These are phyloP conservation scores for Leucocoprinus birnbaumii DNA, from an alignment of 768 basidiomycete genomes.

Conservation along the genomic window DNA sequence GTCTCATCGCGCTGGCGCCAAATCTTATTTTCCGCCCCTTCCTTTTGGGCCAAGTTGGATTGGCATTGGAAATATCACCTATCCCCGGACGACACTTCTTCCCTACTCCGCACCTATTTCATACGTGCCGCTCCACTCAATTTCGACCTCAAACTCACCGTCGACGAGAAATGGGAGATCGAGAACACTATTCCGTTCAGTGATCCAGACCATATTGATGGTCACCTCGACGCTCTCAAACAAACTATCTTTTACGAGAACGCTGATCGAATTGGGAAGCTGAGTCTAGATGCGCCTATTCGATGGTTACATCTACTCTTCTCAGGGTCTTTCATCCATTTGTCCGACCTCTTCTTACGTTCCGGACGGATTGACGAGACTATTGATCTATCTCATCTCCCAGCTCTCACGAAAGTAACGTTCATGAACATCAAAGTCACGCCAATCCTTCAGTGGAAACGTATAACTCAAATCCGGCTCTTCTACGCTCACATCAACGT, in stretches of 20 bases:
- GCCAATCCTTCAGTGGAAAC: conserved; percentile 6
- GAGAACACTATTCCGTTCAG: not conserved
- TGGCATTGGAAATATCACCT: conserved; percentile 8
- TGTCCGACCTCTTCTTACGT: conserved; percentile 4
- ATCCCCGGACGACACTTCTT: not conserved
- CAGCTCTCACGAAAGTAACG: not conserved
- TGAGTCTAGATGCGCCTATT: conserved; percentile 5
- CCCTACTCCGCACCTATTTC: conserved; percentile 9
- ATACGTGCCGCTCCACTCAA: not conserved
- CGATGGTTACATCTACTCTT: conserved; percentile 6
- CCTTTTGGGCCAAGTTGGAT: conserved; percentile 6
- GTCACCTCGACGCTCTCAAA: conserved; percentile 5
- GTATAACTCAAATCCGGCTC: not conserved
- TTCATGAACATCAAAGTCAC: conserved; percentile 4
- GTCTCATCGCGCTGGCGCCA: conserved; percentile 6
- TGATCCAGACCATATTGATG: not conserved
- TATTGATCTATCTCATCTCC: not conserved
- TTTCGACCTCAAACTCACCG: conserved; percentile 9
- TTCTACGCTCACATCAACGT: conserved; percentile 3
- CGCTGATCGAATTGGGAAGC: not conserved
- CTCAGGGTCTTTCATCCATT: not conserved
- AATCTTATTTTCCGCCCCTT: not conserved
- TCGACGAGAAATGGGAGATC: conserved; percentile 8
- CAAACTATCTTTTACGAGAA: not conserved
- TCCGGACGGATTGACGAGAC: conserved; percentile 3